phyloP scores from a whole-genome alignment of 78 protist genomes.

The Tieghemostelium lacteum region DNA sequence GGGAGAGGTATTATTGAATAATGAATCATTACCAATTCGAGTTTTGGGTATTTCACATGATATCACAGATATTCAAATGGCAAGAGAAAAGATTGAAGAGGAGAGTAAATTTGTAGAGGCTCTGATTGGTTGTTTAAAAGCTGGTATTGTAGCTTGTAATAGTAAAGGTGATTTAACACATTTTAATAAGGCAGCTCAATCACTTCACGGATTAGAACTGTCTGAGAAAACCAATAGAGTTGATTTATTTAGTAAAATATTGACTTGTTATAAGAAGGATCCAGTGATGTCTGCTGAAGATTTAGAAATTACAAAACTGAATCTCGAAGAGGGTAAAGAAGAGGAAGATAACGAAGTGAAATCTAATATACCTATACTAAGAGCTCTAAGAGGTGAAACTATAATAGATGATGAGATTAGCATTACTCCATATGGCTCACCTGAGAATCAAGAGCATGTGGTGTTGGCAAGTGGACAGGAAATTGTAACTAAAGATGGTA shows the following conservation, averaged over 20 bases:
- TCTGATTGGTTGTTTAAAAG: conserved; percentile 46
- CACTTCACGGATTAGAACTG: conserved; percentile 33
- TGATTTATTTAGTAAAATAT: conserved; percentile 8
- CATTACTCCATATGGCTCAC: neutral
- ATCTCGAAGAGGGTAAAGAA: neutral
- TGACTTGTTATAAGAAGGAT: conserved; percentile 6
- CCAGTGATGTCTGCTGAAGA: too few species aligned
- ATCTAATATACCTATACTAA: conserved; percentile 16
- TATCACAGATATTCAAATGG: conserved; percentile 43
- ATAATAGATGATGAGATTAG: conserved; percentile 24
- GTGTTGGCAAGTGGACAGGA: conserved; percentile 51
- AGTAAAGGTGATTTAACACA: conserved; percentile 48
- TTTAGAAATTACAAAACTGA: too few species aligned
- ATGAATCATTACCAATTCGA: neutral
- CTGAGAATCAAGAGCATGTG: neutral
- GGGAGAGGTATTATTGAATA: conserved; percentile 11
- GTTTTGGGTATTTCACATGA: conserved; percentile 51
- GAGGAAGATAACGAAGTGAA: too few species aligned
- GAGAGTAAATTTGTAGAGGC: conserved; percentile 64
- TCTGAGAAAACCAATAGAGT: conserved; percentile 6
- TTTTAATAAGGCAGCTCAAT: conserved; percentile 47
- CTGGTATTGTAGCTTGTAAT: conserved; percentile 55
- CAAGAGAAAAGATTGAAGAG: conserved; percentile 47
- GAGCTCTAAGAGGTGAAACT: conserved; percentile 28
- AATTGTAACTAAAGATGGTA: conserved; percentile 44